A percentile compares a stretch with the other conserved stretches of the same genome.
These are phyloP conservation scores for Vitis vinifera DNA, from an alignment of 164 flowering plant genomes.

Conservation along the genomic window DNA sequence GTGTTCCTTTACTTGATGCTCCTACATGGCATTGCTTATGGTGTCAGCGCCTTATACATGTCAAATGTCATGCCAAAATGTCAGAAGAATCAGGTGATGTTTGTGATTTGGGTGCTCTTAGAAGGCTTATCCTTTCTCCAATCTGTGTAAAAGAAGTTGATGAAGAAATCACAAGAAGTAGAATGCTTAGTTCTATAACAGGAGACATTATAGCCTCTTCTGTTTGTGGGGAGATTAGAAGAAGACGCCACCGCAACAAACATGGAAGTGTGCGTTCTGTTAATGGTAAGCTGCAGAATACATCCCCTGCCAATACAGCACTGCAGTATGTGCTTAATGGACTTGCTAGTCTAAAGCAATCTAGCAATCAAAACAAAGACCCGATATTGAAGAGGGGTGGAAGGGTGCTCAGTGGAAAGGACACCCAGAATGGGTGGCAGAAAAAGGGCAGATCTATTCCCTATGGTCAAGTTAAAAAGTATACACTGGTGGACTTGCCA, in stretches of 20 bases:
- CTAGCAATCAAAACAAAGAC: conserved; percentile 29
- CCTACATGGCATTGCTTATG: conserved; percentile 82
- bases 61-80: conserved; percentile 68
- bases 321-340: conserved; percentile 43
- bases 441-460: conserved; percentile 19
- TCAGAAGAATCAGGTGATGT: conserved; percentile 63
- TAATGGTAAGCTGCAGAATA: conserved; percentile 37
- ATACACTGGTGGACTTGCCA: conserved; percentile 54
- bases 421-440: conserved; percentile 23
- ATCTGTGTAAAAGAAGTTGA: conserved; percentile 57
- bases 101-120: conserved; percentile 76
- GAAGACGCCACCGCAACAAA: conserved; percentile 46
- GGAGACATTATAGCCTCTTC: conserved; percentile 55
- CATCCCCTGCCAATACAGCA: conserved; percentile 34
- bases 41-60: conserved; percentile 86
- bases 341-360: conserved; percentile 40
- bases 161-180: conserved; percentile 23
- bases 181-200: conserved; percentile 45
- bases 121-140: conserved; percentile 70
- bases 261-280: conserved; percentile 29
- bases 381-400: conserved; percentile 22
- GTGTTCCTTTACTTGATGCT: conserved; percentile 60
- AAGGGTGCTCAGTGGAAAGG: conserved; percentile 18
- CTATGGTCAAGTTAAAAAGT: conserved; percentile 31
- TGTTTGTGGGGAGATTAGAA: conserved; percentile 52